Conservation (phyloP, 257 asterid genomes). For the Ehretia macrophylla region DNA sequence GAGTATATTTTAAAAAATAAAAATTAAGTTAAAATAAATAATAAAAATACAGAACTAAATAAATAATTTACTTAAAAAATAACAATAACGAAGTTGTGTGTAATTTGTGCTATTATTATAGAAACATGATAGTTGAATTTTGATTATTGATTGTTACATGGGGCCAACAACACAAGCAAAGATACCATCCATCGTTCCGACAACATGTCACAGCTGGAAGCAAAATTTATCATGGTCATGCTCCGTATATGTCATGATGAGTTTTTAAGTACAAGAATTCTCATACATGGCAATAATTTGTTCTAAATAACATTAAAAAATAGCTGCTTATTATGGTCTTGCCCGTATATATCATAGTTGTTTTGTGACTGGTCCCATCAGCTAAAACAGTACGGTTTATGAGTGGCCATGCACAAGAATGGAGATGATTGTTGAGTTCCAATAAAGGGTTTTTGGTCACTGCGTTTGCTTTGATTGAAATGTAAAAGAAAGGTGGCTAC, state of each 20-base stretch:
- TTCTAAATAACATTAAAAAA: neutral
- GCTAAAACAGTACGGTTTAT: slow-evolving; percentile 11
- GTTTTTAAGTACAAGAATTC: neutral
- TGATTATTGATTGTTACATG: neutral
- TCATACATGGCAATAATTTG: neutral
- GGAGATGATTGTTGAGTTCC: slow-evolving; percentile 35
- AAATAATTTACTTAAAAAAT: no score
- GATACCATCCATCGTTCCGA: no score
- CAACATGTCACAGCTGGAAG: neutral
- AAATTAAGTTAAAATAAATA: no score
- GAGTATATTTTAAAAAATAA: no score
- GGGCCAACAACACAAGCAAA: neutral
- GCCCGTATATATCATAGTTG: neutral
- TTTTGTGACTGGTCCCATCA: slow-evolving; percentile 25
- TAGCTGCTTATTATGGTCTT: neutral
- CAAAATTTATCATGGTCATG: neutral
- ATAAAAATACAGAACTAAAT: no score
- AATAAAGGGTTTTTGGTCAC: slow-evolving; percentile 26
- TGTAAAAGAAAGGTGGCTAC: slow-evolving; percentile 14
- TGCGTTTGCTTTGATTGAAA: slow-evolving; percentile 17
- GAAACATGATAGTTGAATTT: neutral
- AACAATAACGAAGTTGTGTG: no score
- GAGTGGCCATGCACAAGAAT: slow-evolving; percentile 16
- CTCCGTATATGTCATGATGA: neutral
- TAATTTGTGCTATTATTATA: neutral